Evolutionary conservation across 169 alveolate genomes (phyloP), one percentile per base, ranked within the genome.

Genomic region (Pseudocohnilembus persalinus): DNA sequence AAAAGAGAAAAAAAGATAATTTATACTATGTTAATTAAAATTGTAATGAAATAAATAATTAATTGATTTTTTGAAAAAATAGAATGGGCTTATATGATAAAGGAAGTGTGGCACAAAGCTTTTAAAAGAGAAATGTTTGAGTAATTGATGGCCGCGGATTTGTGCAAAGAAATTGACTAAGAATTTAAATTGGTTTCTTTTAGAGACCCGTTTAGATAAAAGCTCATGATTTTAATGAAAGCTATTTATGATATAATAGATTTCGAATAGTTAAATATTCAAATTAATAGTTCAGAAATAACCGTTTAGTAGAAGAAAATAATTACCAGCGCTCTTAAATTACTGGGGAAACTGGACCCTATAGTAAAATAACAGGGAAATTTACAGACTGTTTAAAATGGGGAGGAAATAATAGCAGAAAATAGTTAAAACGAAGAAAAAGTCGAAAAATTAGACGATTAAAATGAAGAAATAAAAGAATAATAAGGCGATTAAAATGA

Each of bases 61-160:
- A n/a, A n/a, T n/a, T n/a, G n/a, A n/a, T n/a, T 49, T 49, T 4
- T 20, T 49, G 4, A 20, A 11, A 49, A 49, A 49, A 35, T 72
- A 34, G 84, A 79, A 63, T 79, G 84, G 84, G 64, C 76, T 16
- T 35, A 79, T 16, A 29, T 49, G 0, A 72, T 79, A 27, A 64
- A 76, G 11, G 84, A 63, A 79, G 76, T 63, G 0, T 79, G 84
- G 84, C 84, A 79, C 29, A 79, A 79, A 24, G 49, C 84, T 0
- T 79, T 79, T 49, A 79, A 79, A 29, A 79, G 84, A 79, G 84
- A 79, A 35, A 79, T 79, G 84, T 32, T 49, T 29, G 84, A 79
- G 26, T 64, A 79, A 29, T 49, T 79, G n/a, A 29, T 79, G 0
- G 84, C 84, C 25, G 73, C 84, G 26, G 84, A 79, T 28, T 72